phyloP scores from a whole-genome alignment of 2,329 filamentous ascomycete genomes.

The Harringtonia aguacate region DNA sequence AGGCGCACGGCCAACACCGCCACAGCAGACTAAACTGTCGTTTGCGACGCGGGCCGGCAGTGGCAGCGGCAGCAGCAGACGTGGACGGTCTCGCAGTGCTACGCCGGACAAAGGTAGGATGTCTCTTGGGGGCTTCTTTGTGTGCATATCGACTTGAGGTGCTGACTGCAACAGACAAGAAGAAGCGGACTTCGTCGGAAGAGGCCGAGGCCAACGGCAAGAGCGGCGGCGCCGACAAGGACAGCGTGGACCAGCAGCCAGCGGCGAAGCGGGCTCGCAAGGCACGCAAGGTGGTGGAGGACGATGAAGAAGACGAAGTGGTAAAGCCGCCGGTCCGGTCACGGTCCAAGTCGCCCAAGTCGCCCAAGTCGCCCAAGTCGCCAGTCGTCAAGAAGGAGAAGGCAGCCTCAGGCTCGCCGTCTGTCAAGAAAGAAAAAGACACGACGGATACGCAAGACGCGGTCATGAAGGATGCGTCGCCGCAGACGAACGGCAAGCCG shows the following conservation, averaged over 20 bases:
- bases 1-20: constrained; percentile 42
- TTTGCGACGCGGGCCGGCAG: constrained; percentile 44
- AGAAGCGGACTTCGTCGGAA: constrained; percentile 9
- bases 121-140: too few relatives aligned
- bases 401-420: neutral
- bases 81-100: too few relatives aligned
- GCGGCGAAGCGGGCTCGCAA: constrained; percentile 46
- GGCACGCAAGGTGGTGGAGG: constrained; percentile 35
- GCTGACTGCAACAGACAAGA: constrained; percentile 3
- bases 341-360: too few relatives aligned
- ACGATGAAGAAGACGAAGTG: constrained; percentile 44
- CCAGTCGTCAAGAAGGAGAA: constrained; percentile 1
- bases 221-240: constrained; percentile 16
- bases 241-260: constrained; percentile 46
- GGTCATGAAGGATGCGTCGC: too few relatives aligned
- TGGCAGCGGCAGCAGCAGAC: constrained; percentile 15
- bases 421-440: neutral
- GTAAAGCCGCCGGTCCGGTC: too few relatives aligned
- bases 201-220: constrained; percentile 10
- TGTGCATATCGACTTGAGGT: too few relatives aligned
- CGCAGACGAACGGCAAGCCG: constrained; percentile 22
- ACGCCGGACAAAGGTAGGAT: too few relatives aligned
- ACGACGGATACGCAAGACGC: too few relatives aligned
- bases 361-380: neutral
- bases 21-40: constrained; percentile 68